Conservation (phyloP, 192 early-diverging fungal species). For the Entomortierella chlamydospora region DNA sequence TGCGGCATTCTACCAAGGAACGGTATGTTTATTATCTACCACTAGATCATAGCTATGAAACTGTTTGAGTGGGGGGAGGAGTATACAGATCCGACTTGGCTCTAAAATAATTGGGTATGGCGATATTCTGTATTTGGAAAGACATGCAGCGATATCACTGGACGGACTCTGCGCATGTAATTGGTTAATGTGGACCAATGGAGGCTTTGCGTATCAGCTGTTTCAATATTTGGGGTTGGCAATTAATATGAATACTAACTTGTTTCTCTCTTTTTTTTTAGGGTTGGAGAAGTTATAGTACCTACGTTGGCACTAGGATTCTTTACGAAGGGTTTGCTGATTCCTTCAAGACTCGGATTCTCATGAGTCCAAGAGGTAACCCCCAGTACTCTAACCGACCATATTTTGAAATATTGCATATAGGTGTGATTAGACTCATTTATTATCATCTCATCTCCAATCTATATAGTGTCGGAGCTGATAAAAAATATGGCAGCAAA, state of each 20-base stretch:
- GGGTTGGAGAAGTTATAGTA: constrained; percentile 85
- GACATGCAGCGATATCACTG: no score
- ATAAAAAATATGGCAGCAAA: constrained; percentile 44
- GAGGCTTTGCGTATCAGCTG: constrained; percentile 1
- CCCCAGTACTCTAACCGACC: no score
- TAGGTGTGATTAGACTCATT: no score
- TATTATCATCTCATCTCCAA: neutral
- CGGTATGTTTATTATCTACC: constrained; percentile 48
- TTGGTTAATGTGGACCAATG: no score
- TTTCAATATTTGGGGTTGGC: neutral
- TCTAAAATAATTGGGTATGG: neutral
- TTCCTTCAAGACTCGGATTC: constrained; percentile 70
- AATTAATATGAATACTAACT: neutral
- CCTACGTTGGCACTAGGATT: constrained; percentile 78
- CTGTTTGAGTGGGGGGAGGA: neutral
- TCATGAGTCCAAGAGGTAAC: constrained; percentile 67
- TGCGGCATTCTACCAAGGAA: constrained; percentile 66
- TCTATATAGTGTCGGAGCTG: constrained; percentile 17
- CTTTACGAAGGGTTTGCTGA: constrained; percentile 76
- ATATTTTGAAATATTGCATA: no score
- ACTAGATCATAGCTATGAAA: neutral
- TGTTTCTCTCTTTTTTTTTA: constrained; percentile 33
- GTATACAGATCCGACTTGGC: no score
- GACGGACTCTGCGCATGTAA: no score
- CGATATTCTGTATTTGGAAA: no score